phyloP scores from a whole-genome alignment of 1,139 yeast genomes.

The Candida mesenterica region DNA sequence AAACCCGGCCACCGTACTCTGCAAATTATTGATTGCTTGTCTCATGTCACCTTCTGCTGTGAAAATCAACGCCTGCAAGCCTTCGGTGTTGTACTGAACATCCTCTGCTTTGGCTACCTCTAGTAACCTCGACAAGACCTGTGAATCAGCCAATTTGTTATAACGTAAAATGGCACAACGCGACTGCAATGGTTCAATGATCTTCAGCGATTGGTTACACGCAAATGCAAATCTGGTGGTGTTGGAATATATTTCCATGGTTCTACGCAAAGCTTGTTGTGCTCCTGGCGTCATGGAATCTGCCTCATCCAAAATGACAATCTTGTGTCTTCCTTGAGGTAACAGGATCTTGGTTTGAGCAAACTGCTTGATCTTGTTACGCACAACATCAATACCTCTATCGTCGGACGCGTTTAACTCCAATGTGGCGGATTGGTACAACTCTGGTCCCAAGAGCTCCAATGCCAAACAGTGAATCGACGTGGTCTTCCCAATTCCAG shows the following conservation, averaged over 20 bases:
- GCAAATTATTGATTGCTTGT: conserved; percentile 92
- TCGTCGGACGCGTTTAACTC: conserved; percentile 65
- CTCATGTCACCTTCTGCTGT: conserved; percentile 99
- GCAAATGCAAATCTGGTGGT: conserved; percentile 98
- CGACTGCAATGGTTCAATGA: conserved; percentile 94
- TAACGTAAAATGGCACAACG: conserved; percentile 94
- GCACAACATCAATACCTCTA: conserved; percentile 49
- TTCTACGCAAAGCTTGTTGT: conserved; percentile 93
- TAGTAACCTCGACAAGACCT: conserved; percentile 73
- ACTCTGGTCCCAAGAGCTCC: conserved; percentile 68
- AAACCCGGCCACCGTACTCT: conserved; percentile 92
- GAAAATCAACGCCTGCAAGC: conserved; percentile 89
- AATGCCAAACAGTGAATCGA: conserved; percentile 88
- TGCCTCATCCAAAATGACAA: conserved; percentile 89
- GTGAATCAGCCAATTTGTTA: conserved; percentile 77
- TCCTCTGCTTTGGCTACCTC: conserved; percentile 70
- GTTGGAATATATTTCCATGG: conserved; percentile 93
- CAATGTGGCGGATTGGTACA: conserved; percentile 77
- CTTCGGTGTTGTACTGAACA: conserved; percentile 83
- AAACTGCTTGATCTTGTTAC: conserved; percentile 49
- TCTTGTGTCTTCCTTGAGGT: conserved; percentile 68
- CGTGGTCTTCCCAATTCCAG: conserved; percentile 97
- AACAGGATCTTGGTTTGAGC: conserved; percentile 73
- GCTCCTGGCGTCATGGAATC: conserved; percentile 99
- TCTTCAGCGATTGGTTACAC: conserved; percentile 90